Conservation (phyloP, 371 early-diverging fungal genomes). For the Mucor circinelloides region DNA sequence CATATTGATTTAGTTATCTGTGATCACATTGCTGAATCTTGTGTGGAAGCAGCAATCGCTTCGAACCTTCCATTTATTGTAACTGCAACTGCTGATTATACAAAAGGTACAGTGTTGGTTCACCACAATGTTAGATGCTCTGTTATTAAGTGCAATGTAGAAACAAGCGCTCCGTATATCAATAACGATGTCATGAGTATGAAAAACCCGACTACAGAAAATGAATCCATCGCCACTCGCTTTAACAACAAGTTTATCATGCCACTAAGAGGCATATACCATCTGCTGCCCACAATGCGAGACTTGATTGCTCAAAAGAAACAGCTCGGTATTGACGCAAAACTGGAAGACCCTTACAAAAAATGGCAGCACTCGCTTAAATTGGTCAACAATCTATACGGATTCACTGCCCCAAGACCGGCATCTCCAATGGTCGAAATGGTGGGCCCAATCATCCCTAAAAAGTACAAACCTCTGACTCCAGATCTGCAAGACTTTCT, state of each 20-base stretch:
- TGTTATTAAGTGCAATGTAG: not conserved
- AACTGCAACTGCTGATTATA: conserved; percentile 2
- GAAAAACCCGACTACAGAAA: conserved; percentile 13
- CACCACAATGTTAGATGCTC: not conserved
- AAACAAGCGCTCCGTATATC: conserved; percentile 30
- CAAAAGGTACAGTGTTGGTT: not conserved
- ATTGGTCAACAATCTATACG: conserved; percentile 31
- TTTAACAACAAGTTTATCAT: conserved; percentile 20
- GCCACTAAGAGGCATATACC: not conserved
- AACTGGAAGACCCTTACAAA: not conserved
- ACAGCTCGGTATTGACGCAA: not conserved
- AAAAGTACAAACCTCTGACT: conserved; percentile 21
- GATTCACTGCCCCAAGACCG: conserved; percentile 34
- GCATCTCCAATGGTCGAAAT: conserved; percentile 36
- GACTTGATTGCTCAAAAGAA: not conserved
- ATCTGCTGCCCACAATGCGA: not conserved
- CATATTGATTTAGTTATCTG: conserved; percentile 9
- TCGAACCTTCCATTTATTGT: conserved; percentile 14
- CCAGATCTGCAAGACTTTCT: not conserved
- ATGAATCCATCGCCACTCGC: conserved; percentile 13
- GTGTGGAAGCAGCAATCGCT: conserved; percentile 11
- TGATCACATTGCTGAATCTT: not conserved
- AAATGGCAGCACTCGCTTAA: conserved; percentile 18
- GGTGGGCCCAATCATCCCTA: conserved; percentile 40
- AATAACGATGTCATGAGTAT: conserved; percentile 12